Conservation (phyloP, 192 early-diverging fungal genomes). For the Coemansia pectinata region DNA sequence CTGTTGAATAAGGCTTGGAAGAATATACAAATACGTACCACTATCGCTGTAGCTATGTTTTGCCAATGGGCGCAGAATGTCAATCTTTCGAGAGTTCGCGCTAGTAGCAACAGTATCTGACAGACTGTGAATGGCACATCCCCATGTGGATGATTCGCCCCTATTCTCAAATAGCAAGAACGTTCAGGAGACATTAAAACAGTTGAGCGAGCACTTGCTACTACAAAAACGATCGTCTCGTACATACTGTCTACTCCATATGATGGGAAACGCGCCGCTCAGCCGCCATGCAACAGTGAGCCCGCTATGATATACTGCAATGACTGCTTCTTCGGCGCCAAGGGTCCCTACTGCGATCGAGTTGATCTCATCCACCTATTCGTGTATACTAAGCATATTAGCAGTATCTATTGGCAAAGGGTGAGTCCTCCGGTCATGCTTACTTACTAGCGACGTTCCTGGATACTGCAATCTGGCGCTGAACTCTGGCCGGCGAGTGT, state of each 20-base stretch:
- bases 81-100: conserved; percentile 37
- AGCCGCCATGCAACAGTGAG: conserved; percentile 24
- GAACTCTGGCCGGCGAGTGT: conserved; percentile 19
- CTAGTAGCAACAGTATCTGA: conserved; percentile 29
- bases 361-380: conserved; percentile 40
- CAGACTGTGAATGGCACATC: conserved; percentile 25
- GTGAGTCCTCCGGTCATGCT: background rate
- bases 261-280: conserved; percentile 8
- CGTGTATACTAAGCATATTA: background rate
- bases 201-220: background rate
- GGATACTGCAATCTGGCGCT: conserved; percentile 12
- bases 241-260: conserved; percentile 35
- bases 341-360: conserved; percentile 28
- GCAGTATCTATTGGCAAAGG: background rate
- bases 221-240: background rate
- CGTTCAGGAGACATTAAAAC: background rate
- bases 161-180: background rate
- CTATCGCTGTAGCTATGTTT: background rate
- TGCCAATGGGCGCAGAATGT: conserved; percentile 9
- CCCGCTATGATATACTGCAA: conserved; percentile 46
- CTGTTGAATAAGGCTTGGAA: background rate
- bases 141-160: conserved; percentile 36
- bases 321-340: conserved; percentile 10
- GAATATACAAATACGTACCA: background rate
- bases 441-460: conserved; percentile 8